These are phyloP conservation scores for Pleomassaria siparia DNA, from an alignment of 2,329 filamentous ascomycete genomes.

Conservation along the genomic window DNA sequence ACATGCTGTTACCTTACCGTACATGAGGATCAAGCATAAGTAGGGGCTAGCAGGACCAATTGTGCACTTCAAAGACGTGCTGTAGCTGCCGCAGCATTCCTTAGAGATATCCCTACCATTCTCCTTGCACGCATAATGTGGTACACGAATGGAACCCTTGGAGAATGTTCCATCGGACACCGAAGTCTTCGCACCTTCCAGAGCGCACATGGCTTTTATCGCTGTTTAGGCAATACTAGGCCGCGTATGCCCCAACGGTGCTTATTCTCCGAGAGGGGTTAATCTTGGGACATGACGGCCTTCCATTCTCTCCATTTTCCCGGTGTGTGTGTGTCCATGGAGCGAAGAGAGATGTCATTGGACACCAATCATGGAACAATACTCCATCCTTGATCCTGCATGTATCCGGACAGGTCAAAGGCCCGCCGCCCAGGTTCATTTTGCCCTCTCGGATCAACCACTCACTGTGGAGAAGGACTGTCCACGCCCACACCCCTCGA, in stretches of 20 bases:
- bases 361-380: conserved; percentile 13
- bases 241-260: conserved; percentile 20
- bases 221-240: conserved; percentile 11
- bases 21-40: too few species aligned
- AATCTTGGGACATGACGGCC: neutral
- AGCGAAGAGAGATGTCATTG: conserved; percentile 13
- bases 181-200: conserved; percentile 1
- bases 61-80: too few species aligned
- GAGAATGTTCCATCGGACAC: neutral
- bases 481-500: conserved; percentile 9
- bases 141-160: conserved; percentile 4
- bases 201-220: neutral
- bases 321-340: neutral
- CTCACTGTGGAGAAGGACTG: conserved; percentile 10
- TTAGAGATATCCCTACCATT: too few species aligned
- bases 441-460: conserved; percentile 24
- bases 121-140: too few species aligned
- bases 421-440: conserved; percentile 23
- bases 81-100: too few species aligned
- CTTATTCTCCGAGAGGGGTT: conserved; percentile 18
- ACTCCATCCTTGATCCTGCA: conserved; percentile 14
- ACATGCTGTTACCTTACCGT: too few species aligned
- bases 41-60: too few species aligned
- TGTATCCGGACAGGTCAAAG: conserved; percentile 15
- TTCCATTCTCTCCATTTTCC: neutral